These are phyloP conservation scores for Endothia cerciana DNA, from an alignment of 2,329 filamentous ascomycete species.

Conservation along the genomic window DNA sequence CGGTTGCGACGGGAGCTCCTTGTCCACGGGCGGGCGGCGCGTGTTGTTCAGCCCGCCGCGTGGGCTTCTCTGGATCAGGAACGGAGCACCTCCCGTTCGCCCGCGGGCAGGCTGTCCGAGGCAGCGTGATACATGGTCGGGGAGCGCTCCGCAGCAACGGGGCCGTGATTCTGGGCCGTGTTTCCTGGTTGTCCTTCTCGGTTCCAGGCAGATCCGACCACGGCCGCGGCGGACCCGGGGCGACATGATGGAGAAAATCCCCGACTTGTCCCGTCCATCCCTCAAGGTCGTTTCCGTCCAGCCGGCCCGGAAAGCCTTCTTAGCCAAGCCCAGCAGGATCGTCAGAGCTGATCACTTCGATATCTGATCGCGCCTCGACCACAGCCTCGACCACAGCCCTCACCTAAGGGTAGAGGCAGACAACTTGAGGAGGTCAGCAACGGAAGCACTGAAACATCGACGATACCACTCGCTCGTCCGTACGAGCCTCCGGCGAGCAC, in stretches of 20 bases:
- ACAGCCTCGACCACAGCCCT: background rate
- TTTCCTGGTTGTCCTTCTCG: background rate
- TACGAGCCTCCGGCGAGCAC: background rate
- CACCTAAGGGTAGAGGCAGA: background rate
- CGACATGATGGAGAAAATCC: background rate
- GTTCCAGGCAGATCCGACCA: background rate
- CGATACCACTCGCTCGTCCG: background rate
- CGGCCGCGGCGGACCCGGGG: background rate
- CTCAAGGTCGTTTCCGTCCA: constrained; percentile 9
- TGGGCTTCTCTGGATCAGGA: constrained; percentile 13
- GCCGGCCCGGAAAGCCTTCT: constrained; percentile 25
- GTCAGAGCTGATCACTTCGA: constrained; percentile 19
- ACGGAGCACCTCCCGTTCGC: constrained; percentile 4
- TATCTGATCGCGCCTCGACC: constrained; percentile 13
- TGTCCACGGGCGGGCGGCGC: background rate
- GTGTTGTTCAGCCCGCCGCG: background rate
- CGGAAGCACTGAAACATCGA: background rate
- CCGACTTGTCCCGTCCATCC: background rate
- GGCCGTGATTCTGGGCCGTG: constrained; percentile 19
- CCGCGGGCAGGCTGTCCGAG: background rate
- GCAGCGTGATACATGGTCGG: background rate
- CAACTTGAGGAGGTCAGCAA: background rate
- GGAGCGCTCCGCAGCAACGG: background rate
- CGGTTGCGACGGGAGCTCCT: constrained; percentile 6
- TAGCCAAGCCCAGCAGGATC: constrained; percentile 23